phyloP scores from a whole-genome alignment of 2,329 filamentous ascomycete species.

The Stylonectria norvegica region DNA sequence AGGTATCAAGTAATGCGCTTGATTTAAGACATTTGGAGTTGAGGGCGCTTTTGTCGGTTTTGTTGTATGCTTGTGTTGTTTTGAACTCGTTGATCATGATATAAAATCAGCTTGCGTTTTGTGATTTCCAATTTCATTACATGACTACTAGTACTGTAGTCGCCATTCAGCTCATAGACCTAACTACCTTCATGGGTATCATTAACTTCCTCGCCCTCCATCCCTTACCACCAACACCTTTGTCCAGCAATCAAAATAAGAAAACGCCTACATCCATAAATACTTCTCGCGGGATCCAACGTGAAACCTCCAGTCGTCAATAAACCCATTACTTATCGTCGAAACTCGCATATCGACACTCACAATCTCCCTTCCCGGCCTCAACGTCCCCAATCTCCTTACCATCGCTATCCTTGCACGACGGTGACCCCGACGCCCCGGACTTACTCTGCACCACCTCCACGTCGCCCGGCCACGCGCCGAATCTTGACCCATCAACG shows the following conservation, averaged over 20 bases:
- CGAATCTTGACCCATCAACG: constrained; percentile 27
- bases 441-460: constrained; percentile 51
- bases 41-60: neutral
- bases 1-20: neutral
- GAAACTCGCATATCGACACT: constrained; percentile 39
- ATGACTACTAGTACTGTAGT: neutral
- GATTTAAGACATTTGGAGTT: neutral
- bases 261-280: neutral
- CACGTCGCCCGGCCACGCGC: constrained; percentile 56
- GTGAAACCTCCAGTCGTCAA: neutral
- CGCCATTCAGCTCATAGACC: constrained; percentile 9
- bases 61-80: neutral
- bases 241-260: neutral
- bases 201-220: constrained; percentile 12
- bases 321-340: constrained; percentile 11
- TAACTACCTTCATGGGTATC: constrained; percentile 18
- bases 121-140: no score
- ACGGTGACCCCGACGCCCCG: constrained; percentile 42
- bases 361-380: constrained; percentile 34
- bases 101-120: neutral
- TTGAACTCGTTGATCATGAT: neutral
- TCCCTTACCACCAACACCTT: neutral
- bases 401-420: constrained; percentile 46
- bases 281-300: neutral
- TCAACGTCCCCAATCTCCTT: constrained; percentile 36